Evolutionary conservation across 305 asterid genomes (phyloP).

Genomic region (Solanum aculeatissimum): DNA sequence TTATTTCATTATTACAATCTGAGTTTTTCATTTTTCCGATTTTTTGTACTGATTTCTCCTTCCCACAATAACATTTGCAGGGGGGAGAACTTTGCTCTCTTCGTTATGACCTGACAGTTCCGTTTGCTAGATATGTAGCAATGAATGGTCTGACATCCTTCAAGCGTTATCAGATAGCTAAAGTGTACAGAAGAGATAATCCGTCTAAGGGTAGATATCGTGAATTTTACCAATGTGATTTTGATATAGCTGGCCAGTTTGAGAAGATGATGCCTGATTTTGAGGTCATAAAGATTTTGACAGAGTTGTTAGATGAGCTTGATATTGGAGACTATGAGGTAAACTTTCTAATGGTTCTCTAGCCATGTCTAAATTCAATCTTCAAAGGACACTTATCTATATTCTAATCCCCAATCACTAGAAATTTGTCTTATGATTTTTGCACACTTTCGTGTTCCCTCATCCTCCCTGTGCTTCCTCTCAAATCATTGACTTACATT

Average conservation of each 20-base stretch:
- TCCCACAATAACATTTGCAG: conserved; percentile 24
- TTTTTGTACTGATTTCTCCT: background rate
- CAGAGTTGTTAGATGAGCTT: conserved; percentile 82
- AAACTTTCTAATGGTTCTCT: background rate
- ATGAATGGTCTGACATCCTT: conserved; percentile 83
- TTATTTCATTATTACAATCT: background rate
- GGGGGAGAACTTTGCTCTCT: conserved; percentile 98
- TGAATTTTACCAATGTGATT: conserved; percentile 94
- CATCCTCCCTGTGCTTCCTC: background rate
- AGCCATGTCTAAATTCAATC: background rate
- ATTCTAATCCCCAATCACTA: background rate
- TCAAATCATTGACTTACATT: background rate
- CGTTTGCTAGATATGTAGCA: conserved; percentile 85
- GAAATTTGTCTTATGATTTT: background rate
- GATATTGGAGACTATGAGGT: conserved; percentile 93
- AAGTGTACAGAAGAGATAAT: conserved; percentile 91
- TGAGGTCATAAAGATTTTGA: conserved; percentile 75
- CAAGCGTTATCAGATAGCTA: conserved; percentile 93
- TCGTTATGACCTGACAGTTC: conserved; percentile 93
- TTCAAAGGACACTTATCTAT: background rate
- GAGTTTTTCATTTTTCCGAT: background rate
- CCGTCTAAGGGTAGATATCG: conserved; percentile 96
- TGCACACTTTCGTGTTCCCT: background rate
- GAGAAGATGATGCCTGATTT: conserved; percentile 94
- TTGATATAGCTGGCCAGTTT: conserved; percentile 87